These are phyloP conservation scores for Trypanosoma theileri DNA, from an alignment of 208 protist species.

Conservation along the genomic window DNA sequence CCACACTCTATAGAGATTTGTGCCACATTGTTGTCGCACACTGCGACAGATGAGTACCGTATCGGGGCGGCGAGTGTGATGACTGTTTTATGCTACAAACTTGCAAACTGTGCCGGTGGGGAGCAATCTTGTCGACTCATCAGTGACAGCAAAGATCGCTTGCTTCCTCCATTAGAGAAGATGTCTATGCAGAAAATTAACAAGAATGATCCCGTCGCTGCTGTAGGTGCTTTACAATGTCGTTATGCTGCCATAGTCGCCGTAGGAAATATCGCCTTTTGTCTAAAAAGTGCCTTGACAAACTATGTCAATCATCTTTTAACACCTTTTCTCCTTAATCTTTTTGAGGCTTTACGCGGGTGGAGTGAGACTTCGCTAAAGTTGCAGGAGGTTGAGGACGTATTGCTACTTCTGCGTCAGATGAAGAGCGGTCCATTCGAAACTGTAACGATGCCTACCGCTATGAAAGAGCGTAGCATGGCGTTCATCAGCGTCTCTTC, in stretches of 20 bases:
- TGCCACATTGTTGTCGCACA: conserved; percentile 41
- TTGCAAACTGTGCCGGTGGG: conserved; percentile 43
- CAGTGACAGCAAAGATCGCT: conserved; percentile 49
- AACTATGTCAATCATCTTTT: conserved; percentile 36
- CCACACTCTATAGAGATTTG: conserved; percentile 69
- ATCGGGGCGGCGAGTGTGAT: conserved; percentile 72
- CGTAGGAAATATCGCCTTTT: conserved; percentile 50
- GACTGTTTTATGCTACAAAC: conserved; percentile 54
- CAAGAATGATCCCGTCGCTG: conserved; percentile 5
- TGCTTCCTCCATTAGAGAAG: conserved; percentile 61
- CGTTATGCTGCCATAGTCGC: conserved; percentile 65
- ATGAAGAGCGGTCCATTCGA: conserved; percentile 25
- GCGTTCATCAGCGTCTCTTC: conserved; percentile 42
- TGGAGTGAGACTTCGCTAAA: conserved; percentile 13
- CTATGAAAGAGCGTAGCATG: conserved; percentile 33
- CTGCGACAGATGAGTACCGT: conserved; percentile 36
- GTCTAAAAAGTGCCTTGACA: conserved; percentile 48
- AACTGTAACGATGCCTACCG: conserved; percentile 38
- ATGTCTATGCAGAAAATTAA: conserved; percentile 48
- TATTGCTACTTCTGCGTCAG: conserved; percentile 22
- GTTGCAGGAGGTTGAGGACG: not conserved
- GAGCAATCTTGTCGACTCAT: conserved; percentile 62
- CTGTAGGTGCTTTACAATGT: conserved; percentile 34
- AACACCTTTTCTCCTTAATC: conserved; percentile 52
- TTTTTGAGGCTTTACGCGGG: conserved; percentile 43